Conservation (phyloP, 495 filamentous ascomycete genomes). For the Bathelium albidoporum region DNA sequence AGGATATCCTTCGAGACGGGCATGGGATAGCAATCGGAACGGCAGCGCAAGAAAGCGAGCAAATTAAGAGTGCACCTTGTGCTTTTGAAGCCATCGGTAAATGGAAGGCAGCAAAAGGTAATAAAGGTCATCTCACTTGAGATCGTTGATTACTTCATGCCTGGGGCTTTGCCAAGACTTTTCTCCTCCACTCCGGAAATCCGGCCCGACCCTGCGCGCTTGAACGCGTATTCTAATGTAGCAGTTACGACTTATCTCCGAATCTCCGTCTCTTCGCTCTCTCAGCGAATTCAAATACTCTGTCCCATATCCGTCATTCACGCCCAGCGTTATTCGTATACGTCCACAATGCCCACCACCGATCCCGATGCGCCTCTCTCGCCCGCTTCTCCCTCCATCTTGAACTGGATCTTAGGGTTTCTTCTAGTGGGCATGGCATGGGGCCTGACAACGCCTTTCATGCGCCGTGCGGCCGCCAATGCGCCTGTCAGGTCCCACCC, state of each 20-base stretch:
- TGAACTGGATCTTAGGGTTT: conserved; percentile 80
- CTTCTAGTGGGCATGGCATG: conserved; percentile 85
- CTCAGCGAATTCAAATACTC: too few species aligned
- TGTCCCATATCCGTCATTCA: not conserved
- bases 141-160: not conserved
- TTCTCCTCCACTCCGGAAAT: not conserved
- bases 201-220: not conserved
- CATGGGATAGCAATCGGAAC: not conserved
- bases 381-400: conserved; percentile 43
- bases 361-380: conserved; percentile 4
- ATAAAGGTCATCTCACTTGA: too few species aligned
- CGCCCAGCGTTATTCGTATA: too few species aligned
- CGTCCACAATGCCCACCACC: not conserved
- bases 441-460: conserved; percentile 67
- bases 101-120: too few species aligned
- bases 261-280: not conserved
- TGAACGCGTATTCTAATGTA: too few species aligned
- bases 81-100: too few species aligned
- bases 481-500: conserved; percentile 41
- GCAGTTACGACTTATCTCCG: too few species aligned
- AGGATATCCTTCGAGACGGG: not conserved
- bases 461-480: conserved; percentile 55
- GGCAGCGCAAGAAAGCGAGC: not conserved
- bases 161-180: not conserved
- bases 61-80: not conserved